Evolutionary conservation across 23 red algal species (phyloP).

Genomic region (Gracilariopsis chorda): DNA sequence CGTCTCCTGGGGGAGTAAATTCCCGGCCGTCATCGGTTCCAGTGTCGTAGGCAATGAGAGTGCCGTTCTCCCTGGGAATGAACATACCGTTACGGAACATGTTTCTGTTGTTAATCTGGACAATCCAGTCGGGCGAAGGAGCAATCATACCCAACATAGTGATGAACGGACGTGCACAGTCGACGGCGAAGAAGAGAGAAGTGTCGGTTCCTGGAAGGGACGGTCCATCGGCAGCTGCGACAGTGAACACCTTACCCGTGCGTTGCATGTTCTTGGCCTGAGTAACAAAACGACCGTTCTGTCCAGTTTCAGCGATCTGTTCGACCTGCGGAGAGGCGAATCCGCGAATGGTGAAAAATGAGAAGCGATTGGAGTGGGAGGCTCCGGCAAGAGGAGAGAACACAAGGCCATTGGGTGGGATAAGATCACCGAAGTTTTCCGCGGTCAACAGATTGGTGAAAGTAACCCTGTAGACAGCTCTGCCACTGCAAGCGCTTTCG

Average conservation of each 20-base stretch:
- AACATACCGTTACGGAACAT: neutral
- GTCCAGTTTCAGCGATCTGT: neutral
- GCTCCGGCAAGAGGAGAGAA: neutral
- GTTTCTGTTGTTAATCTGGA: constrained; percentile 4
- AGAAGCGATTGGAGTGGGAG: constrained; percentile 8
- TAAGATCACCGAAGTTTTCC: neutral
- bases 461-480: neutral
- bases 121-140: constrained; percentile 8
- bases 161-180: neutral
- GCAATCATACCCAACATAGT: constrained; percentile 5
- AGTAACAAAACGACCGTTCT: neutral
- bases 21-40: neutral
- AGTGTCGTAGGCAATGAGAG: neutral
- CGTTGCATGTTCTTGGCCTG: neutral
- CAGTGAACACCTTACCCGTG: neutral
- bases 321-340: neutral
- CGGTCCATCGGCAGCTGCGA: neutral
- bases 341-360: constrained; percentile 12
- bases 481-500: neutral
- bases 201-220: neutral
- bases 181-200: neutral
- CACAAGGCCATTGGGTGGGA: neutral
- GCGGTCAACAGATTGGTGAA: neutral
- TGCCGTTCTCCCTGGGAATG: neutral
- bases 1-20: neutral